These are phyloP conservation scores for Solanum hybrid DNA, from an alignment of 305 asterid species.

Conservation along the genomic window DNA sequence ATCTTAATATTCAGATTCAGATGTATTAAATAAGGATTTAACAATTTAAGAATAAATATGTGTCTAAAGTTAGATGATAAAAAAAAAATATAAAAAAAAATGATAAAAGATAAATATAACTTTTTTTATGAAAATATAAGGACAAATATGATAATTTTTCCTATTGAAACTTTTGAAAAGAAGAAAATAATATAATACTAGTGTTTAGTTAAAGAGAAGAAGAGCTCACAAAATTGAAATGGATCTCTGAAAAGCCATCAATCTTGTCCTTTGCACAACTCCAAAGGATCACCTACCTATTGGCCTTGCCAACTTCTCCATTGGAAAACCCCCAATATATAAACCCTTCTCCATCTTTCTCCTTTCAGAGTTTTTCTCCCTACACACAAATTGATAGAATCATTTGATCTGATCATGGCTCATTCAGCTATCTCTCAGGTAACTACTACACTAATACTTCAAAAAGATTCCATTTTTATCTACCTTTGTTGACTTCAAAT, in stretches of 20 bases:
- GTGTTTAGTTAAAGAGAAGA: not conserved
- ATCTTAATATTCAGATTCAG: too few species aligned
- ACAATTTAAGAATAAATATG: too few species aligned
- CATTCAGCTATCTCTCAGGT: slow-evolving; percentile 46
- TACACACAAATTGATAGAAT: not conserved
- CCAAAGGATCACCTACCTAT: not conserved
- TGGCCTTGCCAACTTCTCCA: not conserved
- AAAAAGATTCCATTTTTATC: slow-evolving; percentile 6
- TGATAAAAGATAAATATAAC: too few species aligned
- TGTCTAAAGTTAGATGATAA: not conserved
- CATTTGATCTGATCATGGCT: slow-evolving; percentile 31
- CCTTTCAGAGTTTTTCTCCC: not conserved
- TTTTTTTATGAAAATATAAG: not conserved
- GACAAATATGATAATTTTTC: not conserved
- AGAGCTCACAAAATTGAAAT: not conserved
- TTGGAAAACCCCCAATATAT: not conserved
- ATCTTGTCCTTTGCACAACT: slow-evolving; percentile 1
- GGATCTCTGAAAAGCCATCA: not conserved
- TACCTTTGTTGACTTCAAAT: not conserved
- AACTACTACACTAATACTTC: not conserved
- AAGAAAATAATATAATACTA: not conserved
- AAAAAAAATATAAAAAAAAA: too few species aligned
- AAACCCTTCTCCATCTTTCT: not conserved
- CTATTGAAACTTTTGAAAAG: not conserved
- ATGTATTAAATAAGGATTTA: too few species aligned